Percentiles rank a stretch among this genome's conserved stretches.
phyloP scores from a whole-genome alignment of 1,284 basidiomycete species.

The Puccinia horiana region DNA sequence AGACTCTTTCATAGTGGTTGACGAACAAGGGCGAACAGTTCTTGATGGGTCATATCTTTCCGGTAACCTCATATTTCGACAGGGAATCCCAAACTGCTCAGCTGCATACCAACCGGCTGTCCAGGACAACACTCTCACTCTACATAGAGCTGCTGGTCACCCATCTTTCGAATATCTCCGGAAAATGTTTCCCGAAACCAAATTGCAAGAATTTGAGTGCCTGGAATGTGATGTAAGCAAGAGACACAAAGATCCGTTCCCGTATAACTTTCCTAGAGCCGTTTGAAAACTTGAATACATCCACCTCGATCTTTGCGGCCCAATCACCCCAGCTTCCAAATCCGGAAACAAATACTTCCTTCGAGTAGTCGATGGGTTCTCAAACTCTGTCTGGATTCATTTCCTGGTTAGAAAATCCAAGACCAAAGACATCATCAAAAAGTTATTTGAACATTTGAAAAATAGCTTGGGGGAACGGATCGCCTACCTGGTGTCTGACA shows the following conservation, averaged over 20 bases:
- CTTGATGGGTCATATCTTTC: not conserved
- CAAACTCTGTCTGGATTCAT: not conserved
- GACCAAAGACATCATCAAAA: not conserved
- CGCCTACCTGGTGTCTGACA: not conserved
- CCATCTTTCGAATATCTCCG: slow-evolving; percentile 5
- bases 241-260: not conserved
- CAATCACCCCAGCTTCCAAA: slow-evolving; percentile 1
- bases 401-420: not conserved
- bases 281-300: not conserved
- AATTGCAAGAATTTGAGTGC: not conserved
- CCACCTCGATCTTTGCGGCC: slow-evolving; percentile 17
- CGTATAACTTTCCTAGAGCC: not conserved
- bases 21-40: not conserved
- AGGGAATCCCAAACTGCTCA: not conserved
- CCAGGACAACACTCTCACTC: not conserved
- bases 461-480: not conserved
- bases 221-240: not conserved
- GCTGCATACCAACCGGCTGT: not conserved
- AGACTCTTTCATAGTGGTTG: not conserved
- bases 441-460: not conserved
- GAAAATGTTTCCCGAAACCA: not conserved
- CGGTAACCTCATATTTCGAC: not conserved
- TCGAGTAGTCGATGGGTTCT: slow-evolving; percentile 4
- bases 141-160: not conserved
- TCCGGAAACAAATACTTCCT: slow-evolving; percentile 1